Base-by-base conservation (phyloP, 2,329 filamentous ascomycete genomes). In the Rhinocladiella mackenziei region DNA sequence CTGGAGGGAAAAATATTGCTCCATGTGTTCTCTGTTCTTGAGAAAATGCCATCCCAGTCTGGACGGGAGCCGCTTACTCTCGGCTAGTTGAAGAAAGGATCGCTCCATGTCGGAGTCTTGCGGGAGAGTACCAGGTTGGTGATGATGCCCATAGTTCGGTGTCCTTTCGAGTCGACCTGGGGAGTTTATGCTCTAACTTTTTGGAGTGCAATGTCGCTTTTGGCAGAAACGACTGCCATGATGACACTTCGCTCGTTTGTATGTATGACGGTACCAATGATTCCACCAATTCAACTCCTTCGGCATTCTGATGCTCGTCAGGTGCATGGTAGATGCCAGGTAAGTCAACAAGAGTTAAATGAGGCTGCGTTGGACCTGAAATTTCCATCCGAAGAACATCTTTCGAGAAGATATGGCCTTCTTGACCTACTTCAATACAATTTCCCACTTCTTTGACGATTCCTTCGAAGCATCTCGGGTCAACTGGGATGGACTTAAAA, bases 281-380 rank as follows among this genome's bases (percentile, higher is more conserved):
- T 28, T 75, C 70, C 35, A 80, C 76, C 2, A 74, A 71, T 50
- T 69, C 63, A 39, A 75, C 75, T 23, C 77, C 76, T 30, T 54
- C 5, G 51, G 54, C 19, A 45, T 48, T 38, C 62, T 66, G 61
- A 54, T 4, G 59, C 30, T 50, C 42, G 41, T 47, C 44, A 2
- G 29, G 32, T 2, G 50, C 43, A 52, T 59, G 53, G 13, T 70
- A 71, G 1, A 73, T 57, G 1, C 69, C 69, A 2, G 70, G 70
- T 14, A 72, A 60, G 51, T 73, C 69, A 18, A 72, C 65, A 9
- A 73, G 56, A 18, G 65, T 71, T 11, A 69, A 59, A 37, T 61
- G 62, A 10, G 61, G 56, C 33, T 67, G 56, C 2, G 60, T 45
- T 2, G 69, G 70, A 1, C 70, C 67, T 3, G 51, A 56, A 3